phyloP scores from a whole-genome alignment of 73 alveolate species.

The Paramecium bursaria region DNA sequence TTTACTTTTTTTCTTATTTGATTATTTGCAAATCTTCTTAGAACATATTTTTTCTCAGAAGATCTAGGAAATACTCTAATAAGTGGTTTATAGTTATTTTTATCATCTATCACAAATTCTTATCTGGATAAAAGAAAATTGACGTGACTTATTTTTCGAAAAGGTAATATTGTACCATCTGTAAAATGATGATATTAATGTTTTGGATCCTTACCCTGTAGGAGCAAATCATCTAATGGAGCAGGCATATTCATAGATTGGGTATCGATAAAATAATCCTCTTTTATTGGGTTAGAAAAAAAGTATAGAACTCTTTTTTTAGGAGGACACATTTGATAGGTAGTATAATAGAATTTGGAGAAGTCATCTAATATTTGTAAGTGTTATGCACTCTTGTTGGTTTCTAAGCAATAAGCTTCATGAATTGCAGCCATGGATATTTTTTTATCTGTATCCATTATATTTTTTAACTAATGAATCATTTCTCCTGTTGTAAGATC shows the following conservation, averaged over 20 bases:
- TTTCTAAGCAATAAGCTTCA: constrained; percentile 47
- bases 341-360: constrained; percentile 36
- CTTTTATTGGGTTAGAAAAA: constrained; percentile 60
- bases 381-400: constrained; percentile 4
- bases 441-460: constrained; percentile 13
- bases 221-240: constrained; percentile 51
- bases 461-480: constrained; percentile 26
- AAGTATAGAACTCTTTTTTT: constrained; percentile 45
- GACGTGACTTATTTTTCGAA: not conserved
- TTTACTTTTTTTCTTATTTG: constrained; percentile 35
- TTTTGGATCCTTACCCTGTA: constrained; percentile 60
- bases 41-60: constrained; percentile 33
- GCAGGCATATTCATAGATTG: constrained; percentile 3
- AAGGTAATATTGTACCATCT: constrained; percentile 40
- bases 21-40: constrained; percentile 41
- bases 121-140: constrained; percentile 31
- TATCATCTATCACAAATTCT: constrained; percentile 55
- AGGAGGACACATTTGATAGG: constrained; percentile 69
- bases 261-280: constrained; percentile 63
- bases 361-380: constrained; percentile 14
- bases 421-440: constrained; percentile 33
- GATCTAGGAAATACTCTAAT: constrained; percentile 53
- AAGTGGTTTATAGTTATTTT: constrained; percentile 63
- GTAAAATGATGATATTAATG: constrained; percentile 14
- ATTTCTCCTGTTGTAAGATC: constrained; percentile 56